These are phyloP conservation scores for Gleditsia sinensis DNA, from an alignment of 306 rosid species.

Conservation along the genomic window DNA sequence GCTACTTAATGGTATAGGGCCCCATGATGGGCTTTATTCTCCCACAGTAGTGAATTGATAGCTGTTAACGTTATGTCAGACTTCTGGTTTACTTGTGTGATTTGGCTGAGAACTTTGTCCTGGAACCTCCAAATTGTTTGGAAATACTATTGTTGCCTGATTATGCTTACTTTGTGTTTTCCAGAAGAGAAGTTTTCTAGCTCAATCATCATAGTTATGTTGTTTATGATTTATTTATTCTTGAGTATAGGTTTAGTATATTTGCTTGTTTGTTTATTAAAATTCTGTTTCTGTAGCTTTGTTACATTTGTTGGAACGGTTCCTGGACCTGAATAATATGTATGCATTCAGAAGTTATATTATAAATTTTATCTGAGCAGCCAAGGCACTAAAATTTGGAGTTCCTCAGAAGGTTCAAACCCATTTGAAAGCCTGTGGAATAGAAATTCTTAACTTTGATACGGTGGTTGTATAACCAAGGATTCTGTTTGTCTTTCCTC, in stretches of 20 bases:
- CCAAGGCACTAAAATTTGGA: constrained; percentile 1
- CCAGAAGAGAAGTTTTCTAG: not conserved
- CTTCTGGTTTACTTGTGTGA: not conserved
- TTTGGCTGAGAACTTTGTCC: constrained; percentile 23
- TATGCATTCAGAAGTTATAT: not conserved
- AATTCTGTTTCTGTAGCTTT: constrained; percentile 14
- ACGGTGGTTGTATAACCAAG: not conserved
- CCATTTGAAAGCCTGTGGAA: not conserved
- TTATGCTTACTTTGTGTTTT: constrained; percentile 5
- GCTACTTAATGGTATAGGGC: too few relatives aligned
- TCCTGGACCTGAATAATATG: not conserved
- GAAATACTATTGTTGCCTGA: constrained; percentile 6
- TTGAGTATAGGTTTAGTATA: not conserved
- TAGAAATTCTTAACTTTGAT: constrained; percentile 7
- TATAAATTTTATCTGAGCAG: constrained; percentile 3
- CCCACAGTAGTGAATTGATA: not conserved
- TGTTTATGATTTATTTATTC: not conserved
- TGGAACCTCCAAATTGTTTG: not conserved
- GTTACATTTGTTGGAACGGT: constrained; percentile 11
- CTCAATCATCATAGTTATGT: not conserved
- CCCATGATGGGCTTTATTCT: too few relatives aligned
- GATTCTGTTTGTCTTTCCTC: constrained; percentile 11
- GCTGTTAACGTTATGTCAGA: not conserved
- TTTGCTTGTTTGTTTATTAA: not conserved
- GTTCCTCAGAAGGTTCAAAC: not conserved